Conservation (phyloP, 805 yeast genomes). For the Candida ortonii region DNA sequence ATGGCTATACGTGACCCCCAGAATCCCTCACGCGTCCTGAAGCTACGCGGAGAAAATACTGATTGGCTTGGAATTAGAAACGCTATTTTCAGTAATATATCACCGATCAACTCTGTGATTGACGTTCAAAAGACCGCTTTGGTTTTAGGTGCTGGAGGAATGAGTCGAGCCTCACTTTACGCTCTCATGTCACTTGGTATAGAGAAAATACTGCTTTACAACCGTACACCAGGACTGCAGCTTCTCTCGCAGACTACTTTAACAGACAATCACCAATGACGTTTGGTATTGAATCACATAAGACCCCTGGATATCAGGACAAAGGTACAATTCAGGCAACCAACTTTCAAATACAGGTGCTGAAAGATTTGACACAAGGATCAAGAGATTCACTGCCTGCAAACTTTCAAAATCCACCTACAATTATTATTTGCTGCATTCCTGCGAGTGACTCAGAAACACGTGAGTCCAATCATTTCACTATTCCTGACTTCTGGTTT, state of each 20-base stretch:
- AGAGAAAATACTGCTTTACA: slow-evolving; percentile 7
- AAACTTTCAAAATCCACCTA: slow-evolving; percentile 6
- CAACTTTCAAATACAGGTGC: slow-evolving; percentile 5
- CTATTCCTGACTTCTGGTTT: slow-evolving; percentile 8
- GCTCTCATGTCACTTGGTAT: slow-evolving; percentile 7
- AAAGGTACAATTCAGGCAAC: slow-evolving; percentile 5
- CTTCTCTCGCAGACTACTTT: slow-evolving; percentile 5
- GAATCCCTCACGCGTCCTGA: background rate
- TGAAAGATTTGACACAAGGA: slow-evolving; percentile 1
- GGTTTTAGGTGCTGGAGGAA: slow-evolving; percentile 7
- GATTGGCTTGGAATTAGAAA: slow-evolving; percentile 7
- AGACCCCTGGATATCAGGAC: slow-evolving; percentile 1
- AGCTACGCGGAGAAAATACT: slow-evolving; percentile 5
- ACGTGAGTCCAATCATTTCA: slow-evolving; percentile 3
- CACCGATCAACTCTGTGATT: slow-evolving; percentile 7
- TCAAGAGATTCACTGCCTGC: slow-evolving; percentile 1
- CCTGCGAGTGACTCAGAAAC: slow-evolving; percentile 5
- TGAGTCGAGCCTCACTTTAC: slow-evolving; percentile 6
- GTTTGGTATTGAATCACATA: slow-evolving; percentile 1
- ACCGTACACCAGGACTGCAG: slow-evolving; percentile 5
- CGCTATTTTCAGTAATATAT: slow-evolving; percentile 7
- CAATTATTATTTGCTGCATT: slow-evolving; percentile 6
- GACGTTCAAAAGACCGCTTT: slow-evolving; percentile 5
- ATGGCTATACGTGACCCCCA: slow-evolving; percentile 5
- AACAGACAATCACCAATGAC: slow-evolving; percentile 7